phyloP scores from a whole-genome alignment of 2,329 filamentous ascomycete species.

The Fusarium sp. region DNA sequence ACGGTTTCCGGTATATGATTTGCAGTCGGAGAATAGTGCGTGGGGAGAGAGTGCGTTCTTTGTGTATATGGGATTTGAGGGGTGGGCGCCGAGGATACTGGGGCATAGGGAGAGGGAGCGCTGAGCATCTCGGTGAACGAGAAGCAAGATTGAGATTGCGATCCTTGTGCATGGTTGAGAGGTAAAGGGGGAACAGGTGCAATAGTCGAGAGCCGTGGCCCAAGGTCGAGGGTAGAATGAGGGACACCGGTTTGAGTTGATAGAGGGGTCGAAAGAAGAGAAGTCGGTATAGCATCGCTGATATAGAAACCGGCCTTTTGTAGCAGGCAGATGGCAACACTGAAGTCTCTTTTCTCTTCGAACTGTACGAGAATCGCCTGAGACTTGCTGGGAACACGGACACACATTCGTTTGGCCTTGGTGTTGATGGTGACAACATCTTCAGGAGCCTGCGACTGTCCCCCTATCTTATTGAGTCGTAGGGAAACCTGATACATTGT shows the following conservation, averaged over 20 bases:
- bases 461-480: constrained; percentile 42
- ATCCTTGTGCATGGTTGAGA: not conserved
- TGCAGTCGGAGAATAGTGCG: not conserved
- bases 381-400: constrained; percentile 40
- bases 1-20: not conserved
- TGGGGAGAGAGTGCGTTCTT: constrained; percentile 23
- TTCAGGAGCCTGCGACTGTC: constrained; percentile 1
- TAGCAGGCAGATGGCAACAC: constrained; percentile 46
- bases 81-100: not conserved
- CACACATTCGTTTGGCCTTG: constrained; percentile 32
- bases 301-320: constrained; percentile 46
- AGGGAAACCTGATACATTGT: constrained; percentile 43
- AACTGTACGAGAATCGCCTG: constrained; percentile 45
- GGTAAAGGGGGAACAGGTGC: constrained; percentile 12
- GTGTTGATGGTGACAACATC: constrained; percentile 40
- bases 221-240: constrained; percentile 11
- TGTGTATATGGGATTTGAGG: constrained; percentile 8
- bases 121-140: constrained; percentile 33
- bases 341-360: constrained; percentile 47
- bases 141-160: constrained; percentile 4
- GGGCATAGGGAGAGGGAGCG: constrained; percentile 2
- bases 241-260: not conserved
- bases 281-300: constrained; percentile 23
- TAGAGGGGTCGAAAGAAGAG: not conserved
- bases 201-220: constrained; percentile 44